A percentile compares a stretch with the other conserved stretches of the same genome.
These are phyloP conservation scores for Croton setiger DNA, from an alignment of 441 rosid species.

Conservation along the genomic window DNA sequence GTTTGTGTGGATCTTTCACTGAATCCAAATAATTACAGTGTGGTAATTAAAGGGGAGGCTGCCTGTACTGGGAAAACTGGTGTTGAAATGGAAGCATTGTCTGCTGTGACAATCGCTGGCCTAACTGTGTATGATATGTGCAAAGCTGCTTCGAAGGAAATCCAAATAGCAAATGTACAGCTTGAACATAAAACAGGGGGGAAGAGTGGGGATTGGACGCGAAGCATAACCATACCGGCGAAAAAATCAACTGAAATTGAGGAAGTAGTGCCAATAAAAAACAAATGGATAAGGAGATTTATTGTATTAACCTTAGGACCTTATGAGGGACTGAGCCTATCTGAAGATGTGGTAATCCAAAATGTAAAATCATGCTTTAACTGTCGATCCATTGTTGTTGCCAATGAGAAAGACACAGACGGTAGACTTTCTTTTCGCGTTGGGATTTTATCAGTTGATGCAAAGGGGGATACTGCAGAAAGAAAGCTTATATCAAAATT, in stretches of 20 bases:
- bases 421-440: neutral
- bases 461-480: neutral
- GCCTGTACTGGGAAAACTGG: slow-evolving; percentile 76
- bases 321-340: neutral
- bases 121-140: slow-evolving; percentile 95
- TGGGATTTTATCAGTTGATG: neutral
- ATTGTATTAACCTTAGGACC: neutral
- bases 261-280: neutral
- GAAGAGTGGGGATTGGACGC: slow-evolving; percentile 69
- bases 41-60: slow-evolving; percentile 81
- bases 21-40: slow-evolving; percentile 57
- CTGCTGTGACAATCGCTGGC: slow-evolving; percentile 74
- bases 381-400: slow-evolving; percentile 4
- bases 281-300: neutral
- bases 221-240: neutral
- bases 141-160: slow-evolving; percentile 88
- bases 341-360: neutral
- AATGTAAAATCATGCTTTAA: neutral
- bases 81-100: slow-evolving; percentile 97
- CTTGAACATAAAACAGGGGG: slow-evolving; percentile 82
- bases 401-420: neutral
- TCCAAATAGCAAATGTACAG: slow-evolving; percentile 49
- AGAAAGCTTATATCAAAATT: neutral
- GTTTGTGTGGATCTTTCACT: slow-evolving; percentile 62
- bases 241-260: neutral